These are phyloP conservation scores for Pterocarpus macrocarpus DNA, from an alignment of 306 rosid species.

Conservation along the genomic window DNA sequence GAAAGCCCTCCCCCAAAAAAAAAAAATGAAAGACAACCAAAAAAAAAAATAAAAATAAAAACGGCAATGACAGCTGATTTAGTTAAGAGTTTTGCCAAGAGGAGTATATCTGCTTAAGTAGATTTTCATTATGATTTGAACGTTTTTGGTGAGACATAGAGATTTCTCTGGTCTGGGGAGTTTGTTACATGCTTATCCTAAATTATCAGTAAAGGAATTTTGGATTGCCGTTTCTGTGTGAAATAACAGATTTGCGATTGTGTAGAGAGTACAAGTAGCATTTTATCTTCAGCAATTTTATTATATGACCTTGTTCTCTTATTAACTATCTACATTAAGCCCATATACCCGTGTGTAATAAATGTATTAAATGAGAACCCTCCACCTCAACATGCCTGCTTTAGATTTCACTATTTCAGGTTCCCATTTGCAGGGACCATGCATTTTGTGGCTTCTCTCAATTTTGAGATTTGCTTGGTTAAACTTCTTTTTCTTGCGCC, in stretches of 20 bases:
- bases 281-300: background rate
- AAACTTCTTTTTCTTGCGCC: background rate
- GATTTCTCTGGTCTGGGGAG: background rate
- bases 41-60: too few species aligned
- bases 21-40: too few species aligned
- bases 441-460: constrained; percentile 22
- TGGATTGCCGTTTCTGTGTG: background rate
- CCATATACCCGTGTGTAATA: background rate
- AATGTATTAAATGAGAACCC: constrained; percentile 5
- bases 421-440: background rate
- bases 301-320: background rate
- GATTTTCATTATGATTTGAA: background rate
- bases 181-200: background rate
- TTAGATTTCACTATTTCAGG: too few species aligned
- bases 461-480: constrained; percentile 13
- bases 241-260: background rate
- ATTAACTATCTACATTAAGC: background rate
- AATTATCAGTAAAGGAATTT: background rate
- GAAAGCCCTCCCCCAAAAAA: background rate
- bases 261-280: background rate
- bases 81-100: background rate
- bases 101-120: background rate
- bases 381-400: background rate
- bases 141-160: background rate
- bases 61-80: background rate